A percentile compares a stretch with the other conserved stretches of the same genome.
Conservation (phyloP, 345 rosid genomes). For the Durio zibethinus region DNA sequence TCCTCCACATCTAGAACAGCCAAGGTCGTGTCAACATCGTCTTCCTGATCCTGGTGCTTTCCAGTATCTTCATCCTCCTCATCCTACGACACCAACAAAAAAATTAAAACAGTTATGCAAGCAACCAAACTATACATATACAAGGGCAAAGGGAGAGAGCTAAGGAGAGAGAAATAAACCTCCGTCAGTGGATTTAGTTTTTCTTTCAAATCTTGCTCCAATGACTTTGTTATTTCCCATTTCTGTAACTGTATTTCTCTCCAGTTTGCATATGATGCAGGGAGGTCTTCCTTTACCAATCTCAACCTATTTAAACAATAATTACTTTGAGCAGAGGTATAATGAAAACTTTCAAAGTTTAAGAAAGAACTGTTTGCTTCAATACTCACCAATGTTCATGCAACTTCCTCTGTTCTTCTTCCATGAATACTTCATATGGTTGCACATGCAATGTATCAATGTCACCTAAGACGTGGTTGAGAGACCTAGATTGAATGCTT, state of each 20-base stretch:
- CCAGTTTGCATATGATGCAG: conserved; percentile 69
- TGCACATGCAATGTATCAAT: conserved; percentile 60
- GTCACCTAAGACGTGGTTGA: conserved; percentile 69
- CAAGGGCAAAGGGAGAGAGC: neutral
- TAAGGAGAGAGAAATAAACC: conserved; percentile 37
- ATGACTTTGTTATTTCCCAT: conserved; percentile 40
- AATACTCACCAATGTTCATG: conserved; percentile 75
- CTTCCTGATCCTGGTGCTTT: conserved; percentile 14
- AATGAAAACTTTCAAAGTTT: neutral
- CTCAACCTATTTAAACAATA: conserved; percentile 50
- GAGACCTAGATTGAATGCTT: conserved; percentile 68
- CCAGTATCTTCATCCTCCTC: conserved; percentile 12
- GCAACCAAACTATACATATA: neutral
- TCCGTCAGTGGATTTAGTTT: conserved; percentile 36
- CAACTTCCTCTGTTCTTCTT: conserved; percentile 83
- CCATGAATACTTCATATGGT: conserved; percentile 83
- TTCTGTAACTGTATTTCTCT: conserved; percentile 48
- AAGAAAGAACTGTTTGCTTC: conserved; percentile 21
- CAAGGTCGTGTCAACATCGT: conserved; percentile 23
- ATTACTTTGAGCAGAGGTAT: conserved; percentile 12
- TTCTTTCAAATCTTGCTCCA: conserved; percentile 62
- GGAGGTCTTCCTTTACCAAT: conserved; percentile 63
- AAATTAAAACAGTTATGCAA: conserved; percentile 1
- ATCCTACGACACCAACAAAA: conserved; percentile 30
- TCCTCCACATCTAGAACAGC: conserved; percentile 30